Percentiles rank a stretch among this genome's conserved stretches.
phyloP scores from a whole-genome alignment of 2,329 filamentous ascomycete genomes.

The Acephala macrosclerotiorum region DNA sequence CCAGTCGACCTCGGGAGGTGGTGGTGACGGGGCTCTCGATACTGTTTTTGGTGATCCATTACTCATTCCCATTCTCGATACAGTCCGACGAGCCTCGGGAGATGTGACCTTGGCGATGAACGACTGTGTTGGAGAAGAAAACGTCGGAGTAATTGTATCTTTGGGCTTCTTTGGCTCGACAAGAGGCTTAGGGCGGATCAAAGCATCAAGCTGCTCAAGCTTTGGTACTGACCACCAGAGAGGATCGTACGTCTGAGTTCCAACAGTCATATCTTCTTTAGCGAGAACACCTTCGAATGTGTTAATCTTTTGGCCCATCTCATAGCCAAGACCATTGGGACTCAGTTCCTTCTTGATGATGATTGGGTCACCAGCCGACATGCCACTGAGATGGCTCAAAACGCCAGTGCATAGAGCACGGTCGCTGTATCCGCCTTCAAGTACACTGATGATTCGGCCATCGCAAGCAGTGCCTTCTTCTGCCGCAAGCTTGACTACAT shows the following conservation, averaged over 20 bases:
- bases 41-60: slow-evolving; percentile 49
- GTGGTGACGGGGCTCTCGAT: slow-evolving; percentile 64
- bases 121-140: slow-evolving; percentile 86
- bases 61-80: slow-evolving; percentile 59
- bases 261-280: slow-evolving; percentile 25
- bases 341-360: slow-evolving; percentile 47
- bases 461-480: slow-evolving; percentile 81
- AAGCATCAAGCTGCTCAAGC: slow-evolving; percentile 73
- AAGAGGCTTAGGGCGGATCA: slow-evolving; percentile 59
- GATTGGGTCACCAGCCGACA: slow-evolving; percentile 64
- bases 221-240: slow-evolving; percentile 74
- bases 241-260: slow-evolving; percentile 63
- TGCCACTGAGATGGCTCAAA: slow-evolving; percentile 86
- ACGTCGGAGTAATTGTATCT: slow-evolving; percentile 69
- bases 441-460: slow-evolving; percentile 87
- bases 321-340: slow-evolving; percentile 58
- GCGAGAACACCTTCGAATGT: slow-evolving; percentile 44
- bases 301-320: slow-evolving; percentile 63
- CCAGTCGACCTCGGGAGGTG: slow-evolving; percentile 86
- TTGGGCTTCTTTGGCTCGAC: slow-evolving; percentile 61
- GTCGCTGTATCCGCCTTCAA: slow-evolving; percentile 97
- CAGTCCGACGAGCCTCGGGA: slow-evolving; percentile 68
- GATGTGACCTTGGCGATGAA: slow-evolving; percentile 82
- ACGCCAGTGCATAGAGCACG: slow-evolving; percentile 88
- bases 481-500: slow-evolving; percentile 82